Base-by-base conservation (phyloP, 768 basidiomycete species). In the Cystobasidium onofrii region DNA sequence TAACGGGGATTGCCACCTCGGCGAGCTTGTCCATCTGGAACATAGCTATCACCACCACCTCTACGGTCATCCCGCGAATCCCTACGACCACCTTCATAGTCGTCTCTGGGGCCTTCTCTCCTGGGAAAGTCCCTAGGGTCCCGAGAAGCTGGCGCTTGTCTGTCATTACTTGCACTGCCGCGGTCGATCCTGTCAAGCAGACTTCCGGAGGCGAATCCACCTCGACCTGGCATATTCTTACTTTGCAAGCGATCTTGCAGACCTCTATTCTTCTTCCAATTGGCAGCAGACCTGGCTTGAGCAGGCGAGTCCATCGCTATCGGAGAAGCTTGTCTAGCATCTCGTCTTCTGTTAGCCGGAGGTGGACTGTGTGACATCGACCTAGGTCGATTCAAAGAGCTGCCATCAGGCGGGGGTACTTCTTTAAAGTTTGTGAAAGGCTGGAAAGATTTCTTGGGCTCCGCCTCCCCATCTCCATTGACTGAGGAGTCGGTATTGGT, bases 141-240 rank as follows among this genome's bases (percentile, higher is more conserved):
- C 15, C 57, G 17, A 34, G 57, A 60, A 12, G 57, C 57, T 1
- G 9, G 33, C 13, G 57, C 33, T 4, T 50, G 46, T 50, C 46
- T 7, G n/a, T 15, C 15, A 50, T 12, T 18, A 36, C 13, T 64
- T 6, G 63, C 33, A 46, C 33, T 39, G 13, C 63, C 63, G 23
- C 43, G 34, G 25, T 64, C 63, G 31, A 64, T 64, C 13, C 63
- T 34, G 34, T 64, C 63, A 36, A 64, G 39, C 17, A 64, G 39
- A 36, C 63, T 64, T 25, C 63, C 63, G 23, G 57, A 27, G 23
- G 57, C 25, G 33, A 60, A 60, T 29, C 29, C 57, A 29, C 57
- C 29, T 29, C 20, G 57, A 60, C 57, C 57, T 29, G 57, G 31
- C 10, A 6, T 27, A 29, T 13, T 60, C 46, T 3, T 20, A 50